Evolutionary conservation across 345 rosid genomes (phyloP).

Genomic region (Eucalyptus fibrosa): DNA sequence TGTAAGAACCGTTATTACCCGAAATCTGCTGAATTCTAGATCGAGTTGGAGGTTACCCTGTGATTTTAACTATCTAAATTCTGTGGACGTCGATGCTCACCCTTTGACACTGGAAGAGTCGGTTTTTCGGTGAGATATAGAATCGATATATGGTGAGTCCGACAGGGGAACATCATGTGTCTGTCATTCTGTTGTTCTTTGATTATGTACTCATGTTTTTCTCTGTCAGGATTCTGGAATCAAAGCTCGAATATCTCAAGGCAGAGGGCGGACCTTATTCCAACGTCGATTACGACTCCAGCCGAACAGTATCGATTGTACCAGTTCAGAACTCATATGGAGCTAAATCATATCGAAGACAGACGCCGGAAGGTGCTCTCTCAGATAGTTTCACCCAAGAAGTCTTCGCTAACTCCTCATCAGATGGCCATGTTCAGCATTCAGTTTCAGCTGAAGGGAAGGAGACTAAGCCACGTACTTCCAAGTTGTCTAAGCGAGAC

Average conservation of each 20-base stretch:
- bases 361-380: constrained; percentile 53
- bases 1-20: neutral
- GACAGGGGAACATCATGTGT: neutral
- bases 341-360: constrained; percentile 49
- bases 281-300: constrained; percentile 32
- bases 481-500: constrained; percentile 9
- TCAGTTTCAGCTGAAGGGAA: constrained; percentile 15
- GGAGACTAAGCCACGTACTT: constrained; percentile 22
- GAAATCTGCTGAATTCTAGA: neutral
- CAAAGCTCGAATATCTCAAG: constrained; percentile 59
- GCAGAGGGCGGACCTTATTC: constrained; percentile 35
- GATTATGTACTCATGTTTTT: neutral
- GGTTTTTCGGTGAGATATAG: neutral
- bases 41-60: neutral
- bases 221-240: constrained; percentile 53
- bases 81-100: neutral
- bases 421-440: constrained; percentile 16
- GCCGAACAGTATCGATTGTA: constrained; percentile 48
- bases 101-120: neutral
- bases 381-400: constrained; percentile 79
- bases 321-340: constrained; percentile 44
- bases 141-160: neutral
- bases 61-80: neutral
- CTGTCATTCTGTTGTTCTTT: neutral
- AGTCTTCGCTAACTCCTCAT: constrained; percentile 38